These are phyloP conservation scores for Ochetophila trinervis DNA, from an alignment of 306 rosid species.

Conservation along the genomic window DNA sequence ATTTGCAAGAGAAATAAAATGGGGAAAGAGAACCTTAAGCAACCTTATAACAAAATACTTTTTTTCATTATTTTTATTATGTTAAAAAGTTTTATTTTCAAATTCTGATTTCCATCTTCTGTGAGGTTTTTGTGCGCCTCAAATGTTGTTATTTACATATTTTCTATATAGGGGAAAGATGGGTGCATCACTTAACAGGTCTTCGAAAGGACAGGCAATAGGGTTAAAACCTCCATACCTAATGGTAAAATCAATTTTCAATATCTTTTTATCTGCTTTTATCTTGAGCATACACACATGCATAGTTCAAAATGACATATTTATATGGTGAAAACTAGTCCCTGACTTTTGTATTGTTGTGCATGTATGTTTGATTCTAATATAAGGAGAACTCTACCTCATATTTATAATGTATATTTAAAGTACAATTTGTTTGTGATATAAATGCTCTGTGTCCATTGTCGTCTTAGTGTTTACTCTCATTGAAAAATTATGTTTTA, in stretches of 20 bases:
- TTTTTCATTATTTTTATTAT: background rate
- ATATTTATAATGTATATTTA: too few species aligned
- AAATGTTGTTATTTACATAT: background rate
- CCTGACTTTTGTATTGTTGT: too few species aligned
- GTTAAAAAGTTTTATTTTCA: background rate
- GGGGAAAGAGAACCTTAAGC: too few species aligned
- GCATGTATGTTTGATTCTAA: too few species aligned
- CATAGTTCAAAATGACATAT: too few species aligned
- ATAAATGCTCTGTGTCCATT: background rate
- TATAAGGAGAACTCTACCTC: too few species aligned
- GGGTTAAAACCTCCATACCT: slow-evolving; percentile 61
- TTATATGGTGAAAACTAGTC: too few species aligned
- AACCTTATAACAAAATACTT: background rate
- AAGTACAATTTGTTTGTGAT: too few species aligned
- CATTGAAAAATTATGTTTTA: background rate
- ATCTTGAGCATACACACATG: background rate
- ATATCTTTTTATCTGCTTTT: background rate
- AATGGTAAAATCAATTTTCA: slow-evolving; percentile 27
- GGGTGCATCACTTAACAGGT: slow-evolving; percentile 56
- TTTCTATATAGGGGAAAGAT: slow-evolving; percentile 52
- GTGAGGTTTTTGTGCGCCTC: background rate
- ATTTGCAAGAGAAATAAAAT: too few species aligned
- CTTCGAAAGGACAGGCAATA: slow-evolving; percentile 36
- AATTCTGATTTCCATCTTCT: background rate
- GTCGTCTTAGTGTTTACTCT: background rate